These are phyloP conservation scores for Peltaster fructicola DNA, from an alignment of 2,329 filamentous ascomycete genomes.

Conservation along the genomic window DNA sequence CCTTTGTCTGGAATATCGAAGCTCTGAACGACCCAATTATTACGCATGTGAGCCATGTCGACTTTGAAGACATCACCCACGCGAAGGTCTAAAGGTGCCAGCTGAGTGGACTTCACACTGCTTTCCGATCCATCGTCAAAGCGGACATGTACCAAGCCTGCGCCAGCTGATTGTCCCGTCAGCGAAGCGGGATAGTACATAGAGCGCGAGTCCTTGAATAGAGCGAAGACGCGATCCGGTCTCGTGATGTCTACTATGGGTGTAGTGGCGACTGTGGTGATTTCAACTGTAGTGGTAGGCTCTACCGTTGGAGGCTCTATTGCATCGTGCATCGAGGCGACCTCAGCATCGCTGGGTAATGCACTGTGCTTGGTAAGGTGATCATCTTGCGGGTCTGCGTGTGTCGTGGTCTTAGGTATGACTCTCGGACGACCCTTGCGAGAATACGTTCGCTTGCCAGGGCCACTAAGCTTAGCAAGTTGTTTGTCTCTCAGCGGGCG, in stretches of 20 bases:
- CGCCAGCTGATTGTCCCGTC: slow-evolving; percentile 27
- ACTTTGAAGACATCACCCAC: slow-evolving; percentile 30
- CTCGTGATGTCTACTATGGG: too few species aligned
- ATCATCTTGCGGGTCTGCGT: background rate
- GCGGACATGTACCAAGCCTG: slow-evolving; percentile 26
- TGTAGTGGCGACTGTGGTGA: too few species aligned
- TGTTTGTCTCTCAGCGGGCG: slow-evolving; percentile 3
- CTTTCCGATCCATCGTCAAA: slow-evolving; percentile 30
- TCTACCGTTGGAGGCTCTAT: slow-evolving; percentile 11
- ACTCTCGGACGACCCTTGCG: slow-evolving; percentile 1
- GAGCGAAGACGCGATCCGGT: slow-evolving; percentile 38
- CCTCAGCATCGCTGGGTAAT: background rate
- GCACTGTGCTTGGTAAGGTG: background rate
- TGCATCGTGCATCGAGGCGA: background rate
- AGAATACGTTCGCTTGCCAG: slow-evolving; percentile 1
- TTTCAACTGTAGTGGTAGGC: too few species aligned
- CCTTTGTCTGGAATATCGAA: slow-evolving; percentile 21
- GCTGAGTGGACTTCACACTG: slow-evolving; percentile 22
- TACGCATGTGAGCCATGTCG: slow-evolving; percentile 26
- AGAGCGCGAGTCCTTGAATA: slow-evolving; percentile 32
- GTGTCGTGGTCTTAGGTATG: background rate
- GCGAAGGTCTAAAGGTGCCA: slow-evolving; percentile 26
- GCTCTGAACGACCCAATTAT: slow-evolving; percentile 26
- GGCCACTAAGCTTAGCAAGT: background rate
- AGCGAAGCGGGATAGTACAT: slow-evolving; percentile 45